These are phyloP conservation scores for Corymbia citriodora DNA, from an alignment of 441 rosid species.

Conservation along the genomic window DNA sequence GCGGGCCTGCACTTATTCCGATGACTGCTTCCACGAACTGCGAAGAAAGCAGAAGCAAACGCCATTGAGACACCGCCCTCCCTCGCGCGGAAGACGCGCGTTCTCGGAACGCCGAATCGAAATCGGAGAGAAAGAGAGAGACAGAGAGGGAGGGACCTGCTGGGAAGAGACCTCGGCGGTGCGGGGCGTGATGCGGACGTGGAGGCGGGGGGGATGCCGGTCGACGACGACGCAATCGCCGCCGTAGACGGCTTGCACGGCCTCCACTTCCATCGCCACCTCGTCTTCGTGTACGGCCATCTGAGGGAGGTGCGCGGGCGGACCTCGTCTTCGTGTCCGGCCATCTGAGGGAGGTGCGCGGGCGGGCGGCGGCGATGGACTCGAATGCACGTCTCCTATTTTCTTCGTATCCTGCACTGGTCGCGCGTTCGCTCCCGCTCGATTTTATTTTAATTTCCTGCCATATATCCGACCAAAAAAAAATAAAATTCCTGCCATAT, in stretches of 20 bases:
- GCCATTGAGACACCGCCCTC: neutral
- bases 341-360: neutral
- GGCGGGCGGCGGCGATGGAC: neutral
- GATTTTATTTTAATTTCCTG: no score
- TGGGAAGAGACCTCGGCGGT: slow-evolving; percentile 87
- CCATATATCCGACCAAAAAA: no score
- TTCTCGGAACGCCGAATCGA: neutral
- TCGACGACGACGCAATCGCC: slow-evolving; percentile 57
- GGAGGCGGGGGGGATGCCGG: slow-evolving; percentile 66
- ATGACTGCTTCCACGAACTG: slow-evolving; percentile 88
- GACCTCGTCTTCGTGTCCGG: slow-evolving; percentile 37
- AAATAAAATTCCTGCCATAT: no score
- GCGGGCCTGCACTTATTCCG: slow-evolving; percentile 42
- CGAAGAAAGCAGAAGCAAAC: neutral
- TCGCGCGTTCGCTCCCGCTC: neutral
- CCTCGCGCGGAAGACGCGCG: neutral
- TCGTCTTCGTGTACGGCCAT: slow-evolving; percentile 29
- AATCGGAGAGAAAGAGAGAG: neutral
- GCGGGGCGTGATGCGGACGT: slow-evolving; percentile 62
- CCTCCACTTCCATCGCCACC: slow-evolving; percentile 68
- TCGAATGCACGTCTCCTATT: neutral
- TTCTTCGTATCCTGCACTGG: neutral
- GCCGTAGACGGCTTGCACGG: slow-evolving; percentile 66
- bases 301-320: neutral
- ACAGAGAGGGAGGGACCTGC: slow-evolving; percentile 37